These are phyloP conservation scores for Exophiala sp. DNA, from an alignment of 2,329 filamentous ascomycete genomes.

Conservation along the genomic window DNA sequence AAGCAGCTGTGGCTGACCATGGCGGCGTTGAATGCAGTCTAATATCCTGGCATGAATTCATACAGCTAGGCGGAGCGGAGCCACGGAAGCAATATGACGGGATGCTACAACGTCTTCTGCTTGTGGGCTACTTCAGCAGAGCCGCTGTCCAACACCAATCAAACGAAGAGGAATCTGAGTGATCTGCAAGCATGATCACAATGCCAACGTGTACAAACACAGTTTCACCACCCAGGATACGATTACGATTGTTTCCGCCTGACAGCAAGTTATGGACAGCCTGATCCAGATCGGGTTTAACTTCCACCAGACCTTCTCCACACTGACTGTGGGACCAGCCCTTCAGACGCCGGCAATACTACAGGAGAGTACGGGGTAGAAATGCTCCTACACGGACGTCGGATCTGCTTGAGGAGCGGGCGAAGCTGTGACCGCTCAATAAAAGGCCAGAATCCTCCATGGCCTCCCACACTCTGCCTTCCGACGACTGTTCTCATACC, in stretches of 20 bases:
- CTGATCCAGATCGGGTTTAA: conserved; percentile 10
- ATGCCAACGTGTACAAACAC: no score
- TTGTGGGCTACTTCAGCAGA: conserved; percentile 19
- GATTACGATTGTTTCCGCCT: no score
- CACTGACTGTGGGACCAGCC: background rate
- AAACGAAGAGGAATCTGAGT: background rate
- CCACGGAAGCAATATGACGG: conserved; percentile 21
- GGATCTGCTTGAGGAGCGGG: no score
- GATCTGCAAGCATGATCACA: no score
- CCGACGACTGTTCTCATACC: background rate
- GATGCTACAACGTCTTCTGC: conserved; percentile 21
- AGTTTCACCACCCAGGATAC: no score
- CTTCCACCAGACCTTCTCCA: conserved; percentile 1
- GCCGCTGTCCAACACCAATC: conserved; percentile 9
- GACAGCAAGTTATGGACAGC: background rate
- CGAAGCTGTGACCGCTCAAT: no score
- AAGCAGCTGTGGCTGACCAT: conserved; percentile 8
- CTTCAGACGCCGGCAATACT: background rate
- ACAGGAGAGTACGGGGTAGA: no score
- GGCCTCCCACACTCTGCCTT: no score
- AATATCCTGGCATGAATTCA: conserved; percentile 25
- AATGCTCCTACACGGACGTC: no score
- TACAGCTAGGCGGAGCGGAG: conserved; percentile 11
- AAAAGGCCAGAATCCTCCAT: no score
- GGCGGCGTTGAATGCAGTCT: conserved; percentile 19